Conservation (phyloP, 2,329 filamentous ascomycete genomes). For the Plectosphaerella sp. region DNA sequence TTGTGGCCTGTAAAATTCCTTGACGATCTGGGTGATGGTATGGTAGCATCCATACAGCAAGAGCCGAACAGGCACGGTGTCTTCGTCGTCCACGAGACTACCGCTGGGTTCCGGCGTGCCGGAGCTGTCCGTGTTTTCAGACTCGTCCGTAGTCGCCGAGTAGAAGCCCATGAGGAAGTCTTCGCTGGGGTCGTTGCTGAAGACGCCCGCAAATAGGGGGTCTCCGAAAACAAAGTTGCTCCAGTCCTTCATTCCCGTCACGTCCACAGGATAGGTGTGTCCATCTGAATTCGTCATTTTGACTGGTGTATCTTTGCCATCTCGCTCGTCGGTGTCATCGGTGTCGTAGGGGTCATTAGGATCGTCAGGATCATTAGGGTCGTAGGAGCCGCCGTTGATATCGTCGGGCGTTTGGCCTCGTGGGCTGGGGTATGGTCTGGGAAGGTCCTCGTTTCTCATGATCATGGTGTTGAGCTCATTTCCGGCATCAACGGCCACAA, state of each 20-base stretch:
- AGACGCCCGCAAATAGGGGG: slow-evolving; percentile 46
- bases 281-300: slow-evolving; percentile 4
- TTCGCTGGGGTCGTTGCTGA: slow-evolving; percentile 37
- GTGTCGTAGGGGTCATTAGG: no score
- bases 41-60: slow-evolving; percentile 57
- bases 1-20: slow-evolving; percentile 49
- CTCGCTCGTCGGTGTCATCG: no score
- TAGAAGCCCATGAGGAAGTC: slow-evolving; percentile 45
- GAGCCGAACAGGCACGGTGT: slow-evolving; percentile 39
- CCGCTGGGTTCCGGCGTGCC: slow-evolving; percentile 2
- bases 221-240: slow-evolving; percentile 56
- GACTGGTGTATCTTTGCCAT: not conserved
- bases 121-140: slow-evolving; percentile 3
- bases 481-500: slow-evolving; percentile 51
- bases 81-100: slow-evolving; percentile 34
- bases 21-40: slow-evolving; percentile 45
- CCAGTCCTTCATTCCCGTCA: slow-evolving; percentile 45
- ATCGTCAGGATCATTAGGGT: no score
- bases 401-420: not conserved
- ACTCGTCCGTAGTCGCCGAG: slow-evolving; percentile 2
- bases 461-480: slow-evolving; percentile 48
- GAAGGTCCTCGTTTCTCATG: not conserved
- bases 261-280: not conserved
- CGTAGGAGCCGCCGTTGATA: no score
- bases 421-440: not conserved